phyloP scores from a whole-genome alignment of 2,329 filamentous ascomycete genomes.

The Pseudogymnoascus sp. region DNA sequence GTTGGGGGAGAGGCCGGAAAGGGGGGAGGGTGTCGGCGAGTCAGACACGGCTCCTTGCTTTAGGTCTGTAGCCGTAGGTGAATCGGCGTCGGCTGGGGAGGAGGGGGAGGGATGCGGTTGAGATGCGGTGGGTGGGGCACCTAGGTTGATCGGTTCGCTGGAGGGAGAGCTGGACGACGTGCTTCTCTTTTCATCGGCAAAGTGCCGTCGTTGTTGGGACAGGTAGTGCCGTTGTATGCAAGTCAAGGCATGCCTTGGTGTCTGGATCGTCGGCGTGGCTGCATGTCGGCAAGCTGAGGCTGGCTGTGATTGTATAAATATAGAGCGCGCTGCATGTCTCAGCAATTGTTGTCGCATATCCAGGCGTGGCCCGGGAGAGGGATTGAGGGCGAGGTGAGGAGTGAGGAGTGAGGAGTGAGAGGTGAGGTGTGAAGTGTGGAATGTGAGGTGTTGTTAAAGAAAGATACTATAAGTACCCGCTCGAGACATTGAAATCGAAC shows the following conservation, averaged over 20 bases:
- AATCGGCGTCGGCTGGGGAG: conserved; percentile 1
- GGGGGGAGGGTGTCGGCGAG: neutral
- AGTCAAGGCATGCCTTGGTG: conserved; percentile 23
- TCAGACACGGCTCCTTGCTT: neutral
- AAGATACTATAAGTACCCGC: neutral
- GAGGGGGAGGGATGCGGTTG: conserved; percentile 9
- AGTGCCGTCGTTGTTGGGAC: conserved; percentile 19
- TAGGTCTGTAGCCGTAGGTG: conserved; percentile 5
- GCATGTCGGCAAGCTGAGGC: conserved; percentile 18
- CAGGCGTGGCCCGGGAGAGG: conserved; percentile 14
- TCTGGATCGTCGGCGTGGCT: conserved; percentile 15
- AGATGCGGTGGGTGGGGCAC: conserved; percentile 10
- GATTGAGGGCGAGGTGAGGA: conserved; percentile 2
- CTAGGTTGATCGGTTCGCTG: conserved; percentile 9
- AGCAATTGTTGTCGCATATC: conserved; percentile 9
- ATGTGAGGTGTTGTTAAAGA: conserved; percentile 13
- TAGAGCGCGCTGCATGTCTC: conserved; percentile 5
- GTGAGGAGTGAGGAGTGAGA: conserved; percentile 11
- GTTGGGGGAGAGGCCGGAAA: neutral
- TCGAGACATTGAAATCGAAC: neutral
- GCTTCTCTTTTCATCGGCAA: conserved; percentile 26
- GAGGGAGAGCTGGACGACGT: conserved; percentile 12
- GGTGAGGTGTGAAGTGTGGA: neutral
- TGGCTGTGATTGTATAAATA: conserved; percentile 15
- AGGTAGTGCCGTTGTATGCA: conserved; percentile 38